Evolutionary conservation across 1,284 basidiomycete genomes (phyloP).

Genomic region (Trametes hirsuta): DNA sequence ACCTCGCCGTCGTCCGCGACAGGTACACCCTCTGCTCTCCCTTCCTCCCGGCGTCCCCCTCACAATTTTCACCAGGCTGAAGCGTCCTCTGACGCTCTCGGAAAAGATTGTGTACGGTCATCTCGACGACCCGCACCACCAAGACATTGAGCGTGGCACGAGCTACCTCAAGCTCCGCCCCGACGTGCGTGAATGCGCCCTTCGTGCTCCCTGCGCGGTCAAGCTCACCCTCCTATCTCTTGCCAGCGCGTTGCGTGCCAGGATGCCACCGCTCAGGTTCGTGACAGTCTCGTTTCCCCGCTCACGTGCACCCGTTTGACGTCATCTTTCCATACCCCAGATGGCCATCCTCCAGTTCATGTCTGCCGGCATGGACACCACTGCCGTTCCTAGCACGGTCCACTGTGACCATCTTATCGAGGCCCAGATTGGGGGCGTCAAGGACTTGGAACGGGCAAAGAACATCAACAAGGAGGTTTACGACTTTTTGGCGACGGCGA

Average conservation of each 20-base stretch:
- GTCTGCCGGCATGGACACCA: constrained; percentile 98
- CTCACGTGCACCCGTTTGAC: constrained; percentile 24
- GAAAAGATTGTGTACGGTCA: constrained; percentile 99
- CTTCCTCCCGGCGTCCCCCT: background rate
- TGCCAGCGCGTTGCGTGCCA: constrained; percentile 96
- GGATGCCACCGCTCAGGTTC: constrained; percentile 91
- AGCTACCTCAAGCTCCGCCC: constrained; percentile 97
- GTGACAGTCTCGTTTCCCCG: constrained; percentile 17
- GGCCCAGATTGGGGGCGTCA: constrained; percentile 91
- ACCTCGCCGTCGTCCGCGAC: constrained; percentile 83
- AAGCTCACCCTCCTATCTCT: constrained; percentile 8
- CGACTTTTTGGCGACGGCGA: constrained; percentile 98
- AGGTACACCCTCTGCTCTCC: constrained; percentile 50
- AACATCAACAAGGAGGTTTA: constrained; percentile 99
- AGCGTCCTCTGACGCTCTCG: constrained; percentile 92
- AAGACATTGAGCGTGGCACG: constrained; percentile 86
- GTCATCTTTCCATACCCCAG: constrained; percentile 45
- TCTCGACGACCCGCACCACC: constrained; percentile 90
- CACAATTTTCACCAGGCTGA: constrained; percentile 58
- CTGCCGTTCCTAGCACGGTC: constrained; percentile 96
- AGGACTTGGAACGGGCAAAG: constrained; percentile 93
- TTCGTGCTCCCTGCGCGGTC: constrained; percentile 8
- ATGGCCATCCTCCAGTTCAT: constrained; percentile 99
- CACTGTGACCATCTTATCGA: constrained; percentile 99
- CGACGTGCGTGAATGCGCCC: constrained; percentile 65